These are phyloP conservation scores for Cucurbita maxima DNA, from an alignment of 306 rosid genomes.

Conservation along the genomic window DNA sequence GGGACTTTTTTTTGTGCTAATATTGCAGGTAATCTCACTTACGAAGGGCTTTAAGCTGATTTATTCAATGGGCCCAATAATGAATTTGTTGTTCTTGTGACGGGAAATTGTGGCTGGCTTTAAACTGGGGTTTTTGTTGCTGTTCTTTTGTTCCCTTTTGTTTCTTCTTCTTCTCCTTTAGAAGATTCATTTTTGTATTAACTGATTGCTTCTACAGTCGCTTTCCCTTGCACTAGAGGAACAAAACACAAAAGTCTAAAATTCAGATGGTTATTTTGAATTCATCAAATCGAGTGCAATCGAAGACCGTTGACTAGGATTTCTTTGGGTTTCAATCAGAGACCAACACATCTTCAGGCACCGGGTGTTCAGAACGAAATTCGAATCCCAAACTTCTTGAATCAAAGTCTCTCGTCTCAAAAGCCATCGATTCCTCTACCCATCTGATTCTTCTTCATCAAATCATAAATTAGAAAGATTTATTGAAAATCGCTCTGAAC, in stretches of 20 bases:
- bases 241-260: not conserved
- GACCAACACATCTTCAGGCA: too few relatives aligned
- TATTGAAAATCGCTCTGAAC: not conserved
- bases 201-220: too few relatives aligned
- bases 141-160: too few relatives aligned
- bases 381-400: too few relatives aligned
- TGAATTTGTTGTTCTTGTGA: not conserved
- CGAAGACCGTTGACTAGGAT: too few relatives aligned
- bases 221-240: not conserved
- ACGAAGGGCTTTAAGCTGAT: not conserved
- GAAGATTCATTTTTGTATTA: too few relatives aligned
- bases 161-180: too few relatives aligned
- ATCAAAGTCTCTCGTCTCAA: too few relatives aligned
- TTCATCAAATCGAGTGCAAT: not conserved
- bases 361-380: too few relatives aligned
- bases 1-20: not conserved
- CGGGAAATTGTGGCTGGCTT: not conserved
- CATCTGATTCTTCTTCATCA: not conserved
- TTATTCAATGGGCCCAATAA: not conserved
- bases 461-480: too few relatives aligned
- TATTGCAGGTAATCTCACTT: not conserved
- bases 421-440: too few relatives aligned
- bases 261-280: not conserved
- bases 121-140: conserved; percentile 8
- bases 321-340: too few relatives aligned